These are phyloP conservation scores for Acacia concinna DNA, from an alignment of 331 rosid species.

Conservation along the genomic window DNA sequence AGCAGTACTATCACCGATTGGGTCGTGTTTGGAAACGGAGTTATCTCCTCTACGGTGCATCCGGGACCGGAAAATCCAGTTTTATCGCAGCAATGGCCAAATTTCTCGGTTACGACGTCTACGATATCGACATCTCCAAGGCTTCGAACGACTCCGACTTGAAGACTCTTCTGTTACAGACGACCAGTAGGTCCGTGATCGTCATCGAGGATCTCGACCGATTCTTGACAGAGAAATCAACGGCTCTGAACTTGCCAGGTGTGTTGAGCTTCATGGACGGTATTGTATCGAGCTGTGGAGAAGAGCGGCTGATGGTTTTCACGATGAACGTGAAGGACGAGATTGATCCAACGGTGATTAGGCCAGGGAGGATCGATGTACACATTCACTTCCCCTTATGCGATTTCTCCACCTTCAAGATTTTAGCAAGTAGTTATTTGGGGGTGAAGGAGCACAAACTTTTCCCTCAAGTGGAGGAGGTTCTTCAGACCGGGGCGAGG, in stretches of 20 bases:
- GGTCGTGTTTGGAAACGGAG: constrained; percentile 99
- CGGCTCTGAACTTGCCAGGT: constrained; percentile 53
- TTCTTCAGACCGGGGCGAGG: constrained; percentile 62
- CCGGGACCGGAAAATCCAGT: constrained; percentile 87
- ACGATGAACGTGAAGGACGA: constrained; percentile 65
- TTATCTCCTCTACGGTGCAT: constrained; percentile 71
- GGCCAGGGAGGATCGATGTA: constrained; percentile 87
- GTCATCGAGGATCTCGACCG: constrained; percentile 85
- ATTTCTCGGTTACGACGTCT: constrained; percentile 74
- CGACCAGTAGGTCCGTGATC: constrained; percentile 67
- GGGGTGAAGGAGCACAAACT: constrained; percentile 98
- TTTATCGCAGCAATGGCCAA: constrained; percentile 91
- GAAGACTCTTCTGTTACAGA: constrained; percentile 58
- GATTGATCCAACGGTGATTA: constrained; percentile 57
- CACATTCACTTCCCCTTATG: constrained; percentile 80
- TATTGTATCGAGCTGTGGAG: constrained; percentile 64
- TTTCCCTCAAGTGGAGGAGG: constrained; percentile 76
- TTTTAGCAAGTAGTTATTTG: constrained; percentile 60
- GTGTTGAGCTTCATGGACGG: constrained; percentile 92
- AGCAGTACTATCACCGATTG: constrained; percentile 73
- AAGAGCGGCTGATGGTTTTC: constrained; percentile 84
- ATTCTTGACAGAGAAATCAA: constrained; percentile 34
- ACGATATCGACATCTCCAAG: constrained; percentile 70
- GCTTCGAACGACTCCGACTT: constrained; percentile 58
- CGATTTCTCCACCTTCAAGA: constrained; percentile 81